These are phyloP conservation scores for Wilhelminamyces savonicus DNA, from an alignment of 805 yeast species.

Conservation along the genomic window DNA sequence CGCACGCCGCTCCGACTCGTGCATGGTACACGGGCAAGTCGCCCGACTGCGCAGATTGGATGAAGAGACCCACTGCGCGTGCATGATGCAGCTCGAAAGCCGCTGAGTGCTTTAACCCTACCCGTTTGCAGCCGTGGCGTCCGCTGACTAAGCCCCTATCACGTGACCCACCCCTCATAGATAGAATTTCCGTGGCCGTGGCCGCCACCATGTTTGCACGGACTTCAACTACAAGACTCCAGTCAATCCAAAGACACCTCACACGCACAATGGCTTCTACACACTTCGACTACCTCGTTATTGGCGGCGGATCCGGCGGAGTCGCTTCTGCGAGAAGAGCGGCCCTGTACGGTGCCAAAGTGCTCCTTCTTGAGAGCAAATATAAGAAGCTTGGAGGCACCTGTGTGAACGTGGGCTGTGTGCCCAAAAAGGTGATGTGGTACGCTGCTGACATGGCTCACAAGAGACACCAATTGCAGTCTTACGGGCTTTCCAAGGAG, in stretches of 20 bases:
- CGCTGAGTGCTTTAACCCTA: too few species aligned
- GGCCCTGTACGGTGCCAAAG: slow-evolving; percentile 86
- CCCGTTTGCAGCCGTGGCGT: too few species aligned
- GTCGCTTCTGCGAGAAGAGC: slow-evolving; percentile 98
- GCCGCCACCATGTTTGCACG: too few species aligned
- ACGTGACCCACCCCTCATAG: too few species aligned
- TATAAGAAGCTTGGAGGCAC: slow-evolving; percentile 82
- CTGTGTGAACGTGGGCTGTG: slow-evolving; percentile 99
- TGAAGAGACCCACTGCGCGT: too few species aligned
- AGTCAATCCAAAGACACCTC: slow-evolving; percentile 24
- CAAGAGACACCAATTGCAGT: slow-evolving; percentile 65
- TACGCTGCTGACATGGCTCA: slow-evolving; percentile 87
- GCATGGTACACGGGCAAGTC: too few species aligned
- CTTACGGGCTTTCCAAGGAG: slow-evolving; percentile 71
- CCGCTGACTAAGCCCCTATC: too few species aligned
- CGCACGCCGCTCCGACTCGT: too few species aligned
- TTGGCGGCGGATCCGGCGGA: slow-evolving; percentile 99
- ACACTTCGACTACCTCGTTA: slow-evolving; percentile 87
- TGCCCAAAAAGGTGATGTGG: slow-evolving; percentile 99
- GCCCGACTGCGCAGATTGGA: too few species aligned
- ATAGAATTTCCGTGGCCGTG: too few species aligned
- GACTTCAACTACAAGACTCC: too few species aligned
- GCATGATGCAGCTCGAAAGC: too few species aligned
- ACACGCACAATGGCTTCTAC: slow-evolving; percentile 42
- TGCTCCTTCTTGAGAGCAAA: slow-evolving; percentile 72